phyloP scores from a whole-genome alignment of 345 rosid genomes.

The Clausena lansium region DNA sequence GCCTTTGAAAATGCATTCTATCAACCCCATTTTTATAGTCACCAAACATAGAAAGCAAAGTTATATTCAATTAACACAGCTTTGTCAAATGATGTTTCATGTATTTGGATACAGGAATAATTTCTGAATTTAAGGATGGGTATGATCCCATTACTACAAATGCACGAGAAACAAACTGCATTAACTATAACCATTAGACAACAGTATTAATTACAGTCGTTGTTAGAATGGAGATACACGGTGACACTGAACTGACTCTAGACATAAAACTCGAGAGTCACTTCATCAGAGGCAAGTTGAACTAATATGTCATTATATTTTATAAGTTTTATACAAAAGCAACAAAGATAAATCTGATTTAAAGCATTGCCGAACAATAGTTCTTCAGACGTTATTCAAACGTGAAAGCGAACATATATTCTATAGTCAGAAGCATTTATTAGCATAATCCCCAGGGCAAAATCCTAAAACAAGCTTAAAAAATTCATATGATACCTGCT shows the following conservation, averaged over 20 bases:
- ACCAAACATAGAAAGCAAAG: not conserved
- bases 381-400: not conserved
- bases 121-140: not conserved
- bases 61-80: not conserved
- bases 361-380: not conserved
- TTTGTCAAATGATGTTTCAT: not conserved
- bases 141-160: not conserved
- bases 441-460: not conserved
- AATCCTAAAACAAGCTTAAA: not conserved
- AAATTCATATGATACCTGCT: constrained; percentile 49
- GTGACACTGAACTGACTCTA: not conserved
- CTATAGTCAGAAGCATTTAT: not conserved
- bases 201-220: not conserved
- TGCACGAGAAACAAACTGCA: not conserved
- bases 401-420: not conserved
- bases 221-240: not conserved
- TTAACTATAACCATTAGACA: not conserved
- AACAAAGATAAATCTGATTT: not conserved
- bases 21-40: not conserved
- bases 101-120: not conserved
- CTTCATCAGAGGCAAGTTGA: not conserved
- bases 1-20: not conserved
- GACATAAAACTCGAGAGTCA: not conserved
- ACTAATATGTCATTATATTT: not conserved
- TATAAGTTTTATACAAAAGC: not conserved